Conservation (phyloP, 768 basidiomycete species). For the Termitomyces sp. region DNA sequence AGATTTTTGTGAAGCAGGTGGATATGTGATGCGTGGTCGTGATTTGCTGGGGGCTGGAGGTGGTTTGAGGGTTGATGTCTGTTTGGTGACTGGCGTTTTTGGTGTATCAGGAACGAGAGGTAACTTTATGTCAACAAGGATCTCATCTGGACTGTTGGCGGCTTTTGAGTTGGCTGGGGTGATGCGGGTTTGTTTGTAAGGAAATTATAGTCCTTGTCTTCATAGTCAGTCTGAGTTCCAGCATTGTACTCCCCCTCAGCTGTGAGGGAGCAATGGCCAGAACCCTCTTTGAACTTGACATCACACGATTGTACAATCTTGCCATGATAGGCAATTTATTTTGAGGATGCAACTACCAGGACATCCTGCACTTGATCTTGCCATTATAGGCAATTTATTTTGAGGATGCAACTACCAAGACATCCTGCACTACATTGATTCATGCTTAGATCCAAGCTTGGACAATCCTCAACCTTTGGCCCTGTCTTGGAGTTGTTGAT, state of each 20-base stretch:
- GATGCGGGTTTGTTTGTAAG: too few species aligned
- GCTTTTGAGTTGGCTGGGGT: conserved; percentile 2
- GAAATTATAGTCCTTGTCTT: conserved; percentile 10
- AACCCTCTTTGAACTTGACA: conserved; percentile 15
- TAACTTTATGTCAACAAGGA: conserved; percentile 1
- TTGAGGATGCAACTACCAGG: too few species aligned
- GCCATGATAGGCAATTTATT: too few species aligned
- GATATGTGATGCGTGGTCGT: conserved; percentile 3
- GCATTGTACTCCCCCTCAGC: too few species aligned
- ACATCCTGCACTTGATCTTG: too few species aligned
- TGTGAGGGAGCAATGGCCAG: conserved; percentile 13
- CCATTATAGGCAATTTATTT: too few species aligned
- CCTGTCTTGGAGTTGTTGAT: too few species aligned
- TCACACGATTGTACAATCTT: neutral
- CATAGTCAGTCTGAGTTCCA: too few species aligned
- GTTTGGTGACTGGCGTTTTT: neutral
- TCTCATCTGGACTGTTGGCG: neutral
- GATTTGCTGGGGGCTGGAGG: neutral
- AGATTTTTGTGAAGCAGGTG: conserved; percentile 8
- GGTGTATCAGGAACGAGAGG: neutral
- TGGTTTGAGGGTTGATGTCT: neutral
- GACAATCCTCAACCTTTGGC: too few species aligned
- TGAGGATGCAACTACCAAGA: too few species aligned
- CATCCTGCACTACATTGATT: too few species aligned
- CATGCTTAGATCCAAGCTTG: too few species aligned